Base-by-base conservation (phyloP, 345 rosid genomes). In the Pistacia atlantica region DNA sequence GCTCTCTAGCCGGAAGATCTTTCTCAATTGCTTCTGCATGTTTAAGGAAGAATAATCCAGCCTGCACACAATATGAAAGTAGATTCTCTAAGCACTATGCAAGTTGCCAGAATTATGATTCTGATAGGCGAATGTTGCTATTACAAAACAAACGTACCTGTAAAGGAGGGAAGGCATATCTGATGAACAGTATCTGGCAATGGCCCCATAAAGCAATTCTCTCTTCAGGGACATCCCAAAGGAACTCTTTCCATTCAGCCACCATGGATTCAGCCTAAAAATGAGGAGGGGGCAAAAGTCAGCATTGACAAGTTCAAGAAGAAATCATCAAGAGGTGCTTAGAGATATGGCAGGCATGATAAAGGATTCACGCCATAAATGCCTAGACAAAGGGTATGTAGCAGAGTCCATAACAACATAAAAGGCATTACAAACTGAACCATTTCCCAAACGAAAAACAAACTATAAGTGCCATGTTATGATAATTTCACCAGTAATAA, bases 141-240 rank as follows among this genome's bases (percentile, higher is more conserved):
- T 22, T 11, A 48, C 16, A 68, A 38, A 56, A n/a, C 28, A 60
- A 81, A 75, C 63, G 75, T 71, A 96, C 99, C 95, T 89, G 92
- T 71, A 93, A 84, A 80, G 95, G 89, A 74, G 97, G 97, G 79
- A 92, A 96, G 75, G 97, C 86, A 83, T 90, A 87, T 90, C 98
- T 85, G 74, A 91, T 88, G 80, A 96, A 93, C 75, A 96, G 84
- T 4, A 90, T 90, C 86, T 96, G 99, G 83, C 99, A 96, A 80
- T 96, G 99, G 72, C 91, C 90, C 98, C 99, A 96, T 78, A 96
- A 82, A 72, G 98, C 95, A 82, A 93, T 90, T 88, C 98, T 92
- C 85, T 96, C 99, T 86, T 96, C 99, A 54, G 95, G 95, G 79
- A 96, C 98, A 89, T 96, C 99, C 99, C 99, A 96, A 60, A 96